Evolutionary conservation across 2,329 filamentous ascomycete genomes (phyloP).

Genomic region (Orbilia brochopaga): DNA sequence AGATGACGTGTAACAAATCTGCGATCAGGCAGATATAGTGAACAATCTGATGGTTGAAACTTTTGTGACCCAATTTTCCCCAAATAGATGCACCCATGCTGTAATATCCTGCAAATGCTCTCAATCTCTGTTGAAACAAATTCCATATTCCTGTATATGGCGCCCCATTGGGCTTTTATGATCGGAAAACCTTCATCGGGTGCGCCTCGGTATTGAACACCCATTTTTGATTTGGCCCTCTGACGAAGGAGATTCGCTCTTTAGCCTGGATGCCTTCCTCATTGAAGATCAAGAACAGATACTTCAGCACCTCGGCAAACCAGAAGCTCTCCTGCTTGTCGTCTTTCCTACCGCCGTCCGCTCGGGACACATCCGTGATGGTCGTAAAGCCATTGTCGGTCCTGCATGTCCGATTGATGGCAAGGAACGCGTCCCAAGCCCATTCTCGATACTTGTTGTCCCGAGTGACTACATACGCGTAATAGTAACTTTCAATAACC

Average conservation of each 20-base stretch:
- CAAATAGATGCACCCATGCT: not conserved
- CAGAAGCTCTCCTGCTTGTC: constrained; percentile 87
- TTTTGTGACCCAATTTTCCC: not conserved
- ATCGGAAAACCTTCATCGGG: constrained; percentile 60
- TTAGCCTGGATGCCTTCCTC: constrained; percentile 35
- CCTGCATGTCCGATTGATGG: constrained; percentile 70
- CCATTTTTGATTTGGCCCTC: constrained; percentile 63
- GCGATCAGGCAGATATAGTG: not conserved
- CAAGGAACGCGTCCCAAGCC: constrained; percentile 78
- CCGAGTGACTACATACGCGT: constrained; percentile 79
- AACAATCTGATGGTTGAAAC: not conserved
- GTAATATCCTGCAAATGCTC: too few relatives aligned
- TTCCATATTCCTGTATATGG: too few relatives aligned
- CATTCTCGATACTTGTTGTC: constrained; percentile 78
- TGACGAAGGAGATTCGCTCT: constrained; percentile 52
- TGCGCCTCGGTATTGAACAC: constrained; percentile 72
- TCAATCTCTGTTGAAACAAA: too few relatives aligned
- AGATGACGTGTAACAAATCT: too few relatives aligned
- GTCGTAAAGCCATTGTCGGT: constrained; percentile 71
- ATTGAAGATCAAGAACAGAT: constrained; percentile 71
- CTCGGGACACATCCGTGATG: constrained; percentile 69
- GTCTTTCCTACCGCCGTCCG: constrained; percentile 66
- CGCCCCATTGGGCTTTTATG: too few relatives aligned
- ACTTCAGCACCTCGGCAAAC: constrained; percentile 88
- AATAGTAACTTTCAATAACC: constrained; percentile 83